Percentiles rank a stretch among this genome's conserved stretches.
These are phyloP conservation scores for Yamadazyma blattariae DNA, from an alignment of 1,139 yeast genomes.

Conservation along the genomic window DNA sequence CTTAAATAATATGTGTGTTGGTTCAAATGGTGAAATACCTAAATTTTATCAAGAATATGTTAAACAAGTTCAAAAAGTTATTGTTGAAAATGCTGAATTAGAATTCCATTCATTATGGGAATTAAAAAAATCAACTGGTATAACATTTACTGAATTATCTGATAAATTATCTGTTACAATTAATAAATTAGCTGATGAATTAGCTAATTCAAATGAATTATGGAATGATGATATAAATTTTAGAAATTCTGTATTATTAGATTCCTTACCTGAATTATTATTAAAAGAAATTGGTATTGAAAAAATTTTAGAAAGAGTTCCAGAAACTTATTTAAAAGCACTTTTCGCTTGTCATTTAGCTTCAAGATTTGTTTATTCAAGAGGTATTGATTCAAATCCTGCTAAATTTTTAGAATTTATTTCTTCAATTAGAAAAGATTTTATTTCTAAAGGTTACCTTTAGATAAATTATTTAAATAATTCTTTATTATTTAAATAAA, in stretches of 20 bases:
- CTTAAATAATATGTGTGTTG: conserved; percentile 71
- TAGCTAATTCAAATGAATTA: conserved; percentile 75
- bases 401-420: conserved; percentile 80
- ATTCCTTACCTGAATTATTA: conserved; percentile 77
- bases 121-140: conserved; percentile 64
- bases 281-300: conserved; percentile 75
- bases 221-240: conserved; percentile 81
- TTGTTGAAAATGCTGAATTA: conserved; percentile 72
- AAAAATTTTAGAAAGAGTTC: conserved; percentile 70
- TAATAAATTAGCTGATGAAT: conserved; percentile 85
- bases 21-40: conserved; percentile 55
- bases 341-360: conserved; percentile 89
- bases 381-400: conserved; percentile 81
- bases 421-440: conserved; percentile 43
- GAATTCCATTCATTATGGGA: conserved; percentile 91
- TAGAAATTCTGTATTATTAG: conserved; percentile 72
- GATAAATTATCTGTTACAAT: conserved; percentile 85
- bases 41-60: conserved; percentile 80
- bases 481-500: too few species aligned
- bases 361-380: conserved; percentile 82
- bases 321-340: conserved; percentile 83
- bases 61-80: conserved; percentile 71
- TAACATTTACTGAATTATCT: conserved; percentile 74
- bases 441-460: conserved; percentile 28
- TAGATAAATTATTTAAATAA: neutral